These are phyloP conservation scores for Austroboletus eburneus DNA, from an alignment of 768 basidiomycete species.

Conservation along the genomic window DNA sequence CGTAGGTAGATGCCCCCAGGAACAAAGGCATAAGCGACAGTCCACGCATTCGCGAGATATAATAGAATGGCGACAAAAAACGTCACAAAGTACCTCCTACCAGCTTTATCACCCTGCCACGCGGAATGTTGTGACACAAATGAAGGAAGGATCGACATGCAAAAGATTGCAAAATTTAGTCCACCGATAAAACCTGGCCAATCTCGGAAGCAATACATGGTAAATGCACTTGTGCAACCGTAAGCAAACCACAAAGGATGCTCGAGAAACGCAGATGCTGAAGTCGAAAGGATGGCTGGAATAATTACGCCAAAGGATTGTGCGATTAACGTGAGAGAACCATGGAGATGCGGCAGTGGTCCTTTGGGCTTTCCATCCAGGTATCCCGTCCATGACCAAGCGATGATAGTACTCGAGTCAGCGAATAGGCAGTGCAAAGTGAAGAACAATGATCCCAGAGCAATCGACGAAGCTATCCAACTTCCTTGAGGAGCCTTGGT, in stretches of 20 bases:
- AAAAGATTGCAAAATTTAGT: conserved; percentile 56
- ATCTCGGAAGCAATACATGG: conserved; percentile 56
- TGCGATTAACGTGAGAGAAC: conserved; percentile 60
- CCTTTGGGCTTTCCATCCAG: conserved; percentile 56
- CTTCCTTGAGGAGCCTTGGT: conserved; percentile 11
- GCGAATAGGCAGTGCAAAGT: conserved; percentile 67
- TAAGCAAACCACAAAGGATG: conserved; percentile 52
- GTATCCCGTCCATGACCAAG: conserved; percentile 92
- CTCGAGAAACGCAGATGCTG: conserved; percentile 27
- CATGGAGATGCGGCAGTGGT: conserved; percentile 68
- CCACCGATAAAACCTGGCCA: conserved; percentile 72
- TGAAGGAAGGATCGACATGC: conserved; percentile 58
- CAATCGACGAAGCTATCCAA: conserved; percentile 45
- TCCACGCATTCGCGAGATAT: conserved; percentile 70
- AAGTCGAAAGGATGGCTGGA: conserved; percentile 29
- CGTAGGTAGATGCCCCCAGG: conserved; percentile 72
- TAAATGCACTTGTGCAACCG: conserved; percentile 49
- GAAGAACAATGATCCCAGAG: conserved; percentile 68
- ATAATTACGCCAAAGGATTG: conserved; percentile 55
- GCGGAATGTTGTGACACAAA: conserved; percentile 46
- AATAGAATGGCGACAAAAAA: conserved; percentile 61
- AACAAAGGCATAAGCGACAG: conserved; percentile 88
- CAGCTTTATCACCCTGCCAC: conserved; percentile 35
- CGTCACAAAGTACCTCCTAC: conserved; percentile 50
- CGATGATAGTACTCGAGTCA: conserved; percentile 73